These are phyloP conservation scores for Candida sanyaensis DNA, from an alignment of 1,139 yeast species.

Conservation along the genomic window DNA sequence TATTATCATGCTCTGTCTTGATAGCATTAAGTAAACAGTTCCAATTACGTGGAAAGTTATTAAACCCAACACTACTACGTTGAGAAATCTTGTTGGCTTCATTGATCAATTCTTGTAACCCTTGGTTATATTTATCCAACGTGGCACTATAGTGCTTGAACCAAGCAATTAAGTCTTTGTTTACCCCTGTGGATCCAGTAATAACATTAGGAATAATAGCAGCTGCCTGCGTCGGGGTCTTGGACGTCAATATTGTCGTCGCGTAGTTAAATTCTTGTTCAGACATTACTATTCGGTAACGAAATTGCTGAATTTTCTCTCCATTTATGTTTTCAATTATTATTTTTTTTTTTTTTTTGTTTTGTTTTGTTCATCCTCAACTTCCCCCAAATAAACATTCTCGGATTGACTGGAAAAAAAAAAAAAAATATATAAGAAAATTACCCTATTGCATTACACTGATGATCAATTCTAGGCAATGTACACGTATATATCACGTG, in stretches of 20 bases:
- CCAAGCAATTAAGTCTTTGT: conserved; percentile 49
- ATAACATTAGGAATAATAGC: conserved; percentile 38
- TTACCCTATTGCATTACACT: too few species aligned
- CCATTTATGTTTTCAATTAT: not conserved
- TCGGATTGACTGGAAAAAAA: not conserved
- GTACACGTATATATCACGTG: too few species aligned
- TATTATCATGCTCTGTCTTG: conserved; percentile 53
- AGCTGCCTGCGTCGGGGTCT: conserved; percentile 46
- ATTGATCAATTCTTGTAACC: conserved; percentile 49
- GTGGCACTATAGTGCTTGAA: conserved; percentile 54
- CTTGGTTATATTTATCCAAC: conserved; percentile 51
- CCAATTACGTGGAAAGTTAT: conserved; percentile 61
- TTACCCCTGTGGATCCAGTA: conserved; percentile 24
- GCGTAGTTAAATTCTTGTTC: conserved; percentile 24
- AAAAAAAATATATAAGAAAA: too few species aligned
- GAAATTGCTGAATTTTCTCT: too few species aligned
- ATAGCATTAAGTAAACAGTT: conserved; percentile 53
- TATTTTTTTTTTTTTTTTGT: not conserved
- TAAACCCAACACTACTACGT: conserved; percentile 44
- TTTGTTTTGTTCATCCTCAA: not conserved
- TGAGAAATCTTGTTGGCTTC: conserved; percentile 16
- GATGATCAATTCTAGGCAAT: too few species aligned
- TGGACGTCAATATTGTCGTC: conserved; percentile 46
- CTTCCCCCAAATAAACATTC: not conserved
- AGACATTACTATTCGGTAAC: not conserved